Evolutionary conservation across 257 asterid species (phyloP).

Genomic region (Gynochthodes officinalis): DNA sequence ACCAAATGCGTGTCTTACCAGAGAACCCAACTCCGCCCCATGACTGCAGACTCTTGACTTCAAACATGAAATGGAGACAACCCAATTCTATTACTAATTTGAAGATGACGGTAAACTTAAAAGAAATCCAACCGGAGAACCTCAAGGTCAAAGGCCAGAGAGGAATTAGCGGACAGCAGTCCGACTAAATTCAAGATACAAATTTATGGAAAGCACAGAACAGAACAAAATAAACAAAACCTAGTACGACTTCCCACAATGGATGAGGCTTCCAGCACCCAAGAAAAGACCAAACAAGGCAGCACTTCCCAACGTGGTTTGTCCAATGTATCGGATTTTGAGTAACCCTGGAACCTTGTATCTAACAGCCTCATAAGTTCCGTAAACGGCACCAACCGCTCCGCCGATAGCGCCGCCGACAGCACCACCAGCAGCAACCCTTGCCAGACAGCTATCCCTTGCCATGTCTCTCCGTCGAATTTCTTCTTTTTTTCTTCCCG

Average conservation of each 20-base stretch:
- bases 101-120: not conserved
- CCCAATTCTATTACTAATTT: too few relatives aligned
- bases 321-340: constrained; percentile 79
- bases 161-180: too few relatives aligned
- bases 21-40: not conserved
- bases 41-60: too few relatives aligned
- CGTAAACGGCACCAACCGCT: constrained; percentile 52
- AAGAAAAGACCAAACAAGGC: constrained; percentile 82
- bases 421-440: constrained; percentile 63
- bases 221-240: not conserved
- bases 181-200: too few relatives aligned
- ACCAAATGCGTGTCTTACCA: not conserved
- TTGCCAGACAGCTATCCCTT: constrained; percentile 68
- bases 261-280: constrained; percentile 94
- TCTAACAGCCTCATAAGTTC: constrained; percentile 6
- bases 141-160: not conserved
- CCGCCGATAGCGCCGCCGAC: constrained; percentile 88
- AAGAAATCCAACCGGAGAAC: not conserved
- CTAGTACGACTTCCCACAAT: constrained; percentile 74
- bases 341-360: constrained; percentile 58
- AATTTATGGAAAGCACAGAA: too few relatives aligned
- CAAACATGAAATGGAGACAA: too few relatives aligned
- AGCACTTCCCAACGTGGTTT: constrained; percentile 79
- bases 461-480: constrained; percentile 37
- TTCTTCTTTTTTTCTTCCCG: not conserved